Base-by-base conservation (phyloP, 306 rosid species). In the Prunus dulcis region DNA sequence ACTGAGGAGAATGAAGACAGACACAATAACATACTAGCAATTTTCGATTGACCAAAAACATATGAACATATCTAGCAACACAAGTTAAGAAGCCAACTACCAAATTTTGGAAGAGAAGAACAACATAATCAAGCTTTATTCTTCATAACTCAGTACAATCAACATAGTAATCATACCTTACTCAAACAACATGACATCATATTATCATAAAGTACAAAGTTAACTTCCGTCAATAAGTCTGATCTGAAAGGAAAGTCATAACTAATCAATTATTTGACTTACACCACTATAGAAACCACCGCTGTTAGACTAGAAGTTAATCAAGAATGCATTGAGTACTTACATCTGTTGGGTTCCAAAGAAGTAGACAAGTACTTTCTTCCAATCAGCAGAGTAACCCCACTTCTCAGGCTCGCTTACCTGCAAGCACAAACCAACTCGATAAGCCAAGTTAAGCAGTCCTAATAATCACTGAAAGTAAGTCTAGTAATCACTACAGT, bases 261-360 rank as follows among this genome's bases (percentile, higher is more conserved):
- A 4, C 68, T 2, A 20, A 50, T 52, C 34, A 52, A 75, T 12
- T 34, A 52, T 51, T 22, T 43, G 58, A 18, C 70, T 58, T 38
- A 14, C 6, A 64, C 27, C 50, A 23, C 14, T 11, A 23, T 18
- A 19, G 12, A 55, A 53, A 55, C 51, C 18, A 58, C 53, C 20
- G 20, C 27, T 10, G 12, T 11, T 46, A 8, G 50, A 3, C 11
- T 46, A 32, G 20, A 45, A 72, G 18, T 20, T 27, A 43, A 50
- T 75, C 45, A 20, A 78, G 53, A 68, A 66, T 62, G 83, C 43
- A 52, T 25, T 18, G 50, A 82, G 76, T 51, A 87, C 96, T 94
- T 82, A 92, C 98, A 94, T 94, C 80, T 94, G 97, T 80, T 92
- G 97, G 77, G 98, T 94, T 80, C 97, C 98, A 74, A 90, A 94